A percentile compares a stretch with the other conserved stretches of the same genome.
phyloP scores from a whole-genome alignment of 169 alveolate genomes.

The Eimeria praecox region DNA sequence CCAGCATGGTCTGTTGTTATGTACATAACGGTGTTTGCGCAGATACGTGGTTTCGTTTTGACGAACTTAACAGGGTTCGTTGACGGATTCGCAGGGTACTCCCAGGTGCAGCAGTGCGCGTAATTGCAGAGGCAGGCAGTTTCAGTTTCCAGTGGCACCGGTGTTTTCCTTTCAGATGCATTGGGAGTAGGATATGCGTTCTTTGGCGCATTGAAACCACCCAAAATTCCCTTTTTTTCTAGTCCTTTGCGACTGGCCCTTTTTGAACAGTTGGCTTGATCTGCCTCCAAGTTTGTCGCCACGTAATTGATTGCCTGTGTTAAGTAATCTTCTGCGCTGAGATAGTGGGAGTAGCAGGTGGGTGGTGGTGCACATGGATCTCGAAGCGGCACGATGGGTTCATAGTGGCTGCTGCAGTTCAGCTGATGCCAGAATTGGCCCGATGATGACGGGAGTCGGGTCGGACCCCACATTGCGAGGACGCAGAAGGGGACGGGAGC shows the following conservation, averaged over 20 bases:
- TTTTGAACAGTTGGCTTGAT: background rate
- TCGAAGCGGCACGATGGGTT: too few relatives aligned
- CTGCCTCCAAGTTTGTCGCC: background rate
- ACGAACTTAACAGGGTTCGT: background rate
- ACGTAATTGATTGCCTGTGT: background rate
- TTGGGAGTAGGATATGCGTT: background rate
- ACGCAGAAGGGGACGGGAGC: too few relatives aligned
- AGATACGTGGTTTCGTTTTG: background rate
- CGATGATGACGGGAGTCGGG: too few relatives aligned
- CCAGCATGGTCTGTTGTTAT: background rate
- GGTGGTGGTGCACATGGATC: background rate
- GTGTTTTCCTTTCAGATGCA: background rate
- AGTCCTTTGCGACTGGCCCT: background rate
- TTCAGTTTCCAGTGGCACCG: background rate
- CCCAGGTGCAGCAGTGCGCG: background rate
- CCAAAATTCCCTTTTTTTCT: background rate
- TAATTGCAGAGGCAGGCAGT: background rate
- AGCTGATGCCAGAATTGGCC: too few relatives aligned
- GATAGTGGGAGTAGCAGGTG: background rate
- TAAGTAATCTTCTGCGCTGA: background rate
- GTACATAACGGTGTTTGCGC: constrained; percentile 1
- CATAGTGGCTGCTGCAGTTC: too few relatives aligned
- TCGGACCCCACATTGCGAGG: too few relatives aligned
- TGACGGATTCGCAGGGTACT: background rate
- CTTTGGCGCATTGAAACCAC: background rate